phyloP scores from a whole-genome alignment of 2,329 filamentous ascomycete species.

The Cordyceps tenuipes region DNA sequence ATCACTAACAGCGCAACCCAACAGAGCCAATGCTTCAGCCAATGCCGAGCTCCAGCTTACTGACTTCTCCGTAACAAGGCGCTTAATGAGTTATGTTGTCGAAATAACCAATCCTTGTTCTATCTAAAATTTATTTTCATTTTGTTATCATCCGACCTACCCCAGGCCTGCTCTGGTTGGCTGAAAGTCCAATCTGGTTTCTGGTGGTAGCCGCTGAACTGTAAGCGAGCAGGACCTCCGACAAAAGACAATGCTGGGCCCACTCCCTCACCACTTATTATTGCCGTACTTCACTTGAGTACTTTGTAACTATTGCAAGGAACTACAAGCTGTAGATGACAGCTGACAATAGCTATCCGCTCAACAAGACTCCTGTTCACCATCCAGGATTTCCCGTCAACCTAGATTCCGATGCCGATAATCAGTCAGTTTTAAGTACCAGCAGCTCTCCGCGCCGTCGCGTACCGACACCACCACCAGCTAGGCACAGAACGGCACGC shows the following conservation, averaged over 20 bases:
- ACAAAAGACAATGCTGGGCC: background rate
- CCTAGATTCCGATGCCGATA: background rate
- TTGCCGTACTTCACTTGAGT: no score
- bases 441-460: background rate
- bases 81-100: background rate
- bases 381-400: background rate
- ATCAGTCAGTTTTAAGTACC: background rate
- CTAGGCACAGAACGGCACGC: background rate
- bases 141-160: background rate
- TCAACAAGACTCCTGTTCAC: background rate
- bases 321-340: background rate
- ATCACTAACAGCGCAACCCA: background rate
- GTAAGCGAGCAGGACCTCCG: background rate
- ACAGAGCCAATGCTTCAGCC: background rate
- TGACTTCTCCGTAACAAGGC: background rate
- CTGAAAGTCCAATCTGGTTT: background rate
- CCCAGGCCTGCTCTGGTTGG: background rate
- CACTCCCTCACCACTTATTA: background rate
- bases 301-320: no score
- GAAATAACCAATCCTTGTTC: background rate
- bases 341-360: background rate
- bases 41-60: background rate
- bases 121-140: no score
- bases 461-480: background rate
- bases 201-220: background rate